Percentiles rank a stretch among this genome's conserved stretches.
Conservation (phyloP, 2,329 filamentous ascomycete species). For the Penicillium sp. region DNA sequence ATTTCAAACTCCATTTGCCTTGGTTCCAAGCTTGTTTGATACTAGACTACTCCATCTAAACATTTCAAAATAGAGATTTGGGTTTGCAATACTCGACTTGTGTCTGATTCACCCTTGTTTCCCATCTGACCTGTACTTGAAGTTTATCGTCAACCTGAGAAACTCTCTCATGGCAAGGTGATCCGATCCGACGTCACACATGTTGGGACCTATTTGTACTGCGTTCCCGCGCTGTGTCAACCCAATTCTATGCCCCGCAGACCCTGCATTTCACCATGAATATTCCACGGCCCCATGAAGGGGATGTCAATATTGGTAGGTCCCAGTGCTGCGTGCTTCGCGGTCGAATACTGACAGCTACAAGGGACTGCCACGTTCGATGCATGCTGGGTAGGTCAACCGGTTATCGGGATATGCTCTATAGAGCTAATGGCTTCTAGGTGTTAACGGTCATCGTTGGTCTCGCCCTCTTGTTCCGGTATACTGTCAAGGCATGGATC, state of each 20-base stretch:
- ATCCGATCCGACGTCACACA: not conserved
- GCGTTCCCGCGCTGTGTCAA: not conserved
- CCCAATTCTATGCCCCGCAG: not conserved
- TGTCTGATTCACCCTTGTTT: constrained; percentile 16
- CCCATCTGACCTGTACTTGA: constrained; percentile 17
- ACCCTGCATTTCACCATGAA: constrained; percentile 13
- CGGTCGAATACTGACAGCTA: not conserved
- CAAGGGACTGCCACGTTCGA: constrained; percentile 20
- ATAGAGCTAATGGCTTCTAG: constrained; percentile 5
- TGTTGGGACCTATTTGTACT: constrained; percentile 6
- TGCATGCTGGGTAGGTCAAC: constrained; percentile 21
- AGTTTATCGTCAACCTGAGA: constrained; percentile 1
- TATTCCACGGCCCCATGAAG: constrained; percentile 20
- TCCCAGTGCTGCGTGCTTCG: not conserved
- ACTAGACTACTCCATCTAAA: not conserved
- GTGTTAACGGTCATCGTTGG: constrained; percentile 23
- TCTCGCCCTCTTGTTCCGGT: constrained; percentile 23
- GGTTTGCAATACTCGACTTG: not conserved
- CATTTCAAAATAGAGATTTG: not conserved
- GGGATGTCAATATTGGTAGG: constrained; percentile 25
- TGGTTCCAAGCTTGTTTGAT: not conserved
- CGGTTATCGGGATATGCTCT: not conserved
- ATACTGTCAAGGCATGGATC: constrained; percentile 32
- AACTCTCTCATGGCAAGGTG: not conserved
- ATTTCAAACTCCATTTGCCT: too few relatives aligned